Base-by-base conservation (phyloP, 768 basidiomycete species). In the Dendrothele bispora region DNA sequence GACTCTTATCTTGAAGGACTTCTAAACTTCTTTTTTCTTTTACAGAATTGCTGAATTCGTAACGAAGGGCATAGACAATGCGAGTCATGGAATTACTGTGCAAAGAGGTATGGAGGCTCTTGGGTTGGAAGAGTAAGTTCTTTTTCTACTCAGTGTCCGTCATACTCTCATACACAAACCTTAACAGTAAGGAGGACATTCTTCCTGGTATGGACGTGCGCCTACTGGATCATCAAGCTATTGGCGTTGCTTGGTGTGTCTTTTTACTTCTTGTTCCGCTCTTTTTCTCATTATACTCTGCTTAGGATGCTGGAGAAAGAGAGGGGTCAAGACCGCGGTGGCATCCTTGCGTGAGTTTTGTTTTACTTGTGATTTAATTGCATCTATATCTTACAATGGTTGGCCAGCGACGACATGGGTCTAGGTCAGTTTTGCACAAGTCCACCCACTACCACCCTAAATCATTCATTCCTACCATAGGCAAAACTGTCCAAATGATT, bases 401-500 rank as follows among this genome's bases (percentile, higher is more conserved):
- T 39, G 37, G 30, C 28, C 51, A 82, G 81, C 7, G 84, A 86
- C 58, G 84, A 88, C 40, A 86, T 87, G 85, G 84, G 84, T 46
- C 71, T 84, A 24, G 81, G n/a, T n/a, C n/a, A n/a, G n/a, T n/a
- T n/a, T n/a, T n/a, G n/a, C n/a, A n/a, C n/a, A n/a, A n/a, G n/a
- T n/a, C n/a, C n/a, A n/a, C n/a, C n/a, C n/a, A n/a, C n/a, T n/a
- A n/a, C n/a, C n/a, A n/a, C 80, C 58, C 40, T 24, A 20, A 14
- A 20, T 51, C 48, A 41, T 46, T 36, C 39, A 18, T 32, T 20
- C 28, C 18, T 38, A 7, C 22, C 10, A 18, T 40, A 78, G 80
- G 82, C 3, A 86, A 88, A 67, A 88, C 86, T 7, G 81, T 88
- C 2, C 86, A 88, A 59, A 84, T 86, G 80, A 88, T 91, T 39